A percentile compares a stretch with the other conserved stretches of the same genome.
Conservation (phyloP, 192 early-diverging fungal species). For the Entomortierella chlamydospora region DNA sequence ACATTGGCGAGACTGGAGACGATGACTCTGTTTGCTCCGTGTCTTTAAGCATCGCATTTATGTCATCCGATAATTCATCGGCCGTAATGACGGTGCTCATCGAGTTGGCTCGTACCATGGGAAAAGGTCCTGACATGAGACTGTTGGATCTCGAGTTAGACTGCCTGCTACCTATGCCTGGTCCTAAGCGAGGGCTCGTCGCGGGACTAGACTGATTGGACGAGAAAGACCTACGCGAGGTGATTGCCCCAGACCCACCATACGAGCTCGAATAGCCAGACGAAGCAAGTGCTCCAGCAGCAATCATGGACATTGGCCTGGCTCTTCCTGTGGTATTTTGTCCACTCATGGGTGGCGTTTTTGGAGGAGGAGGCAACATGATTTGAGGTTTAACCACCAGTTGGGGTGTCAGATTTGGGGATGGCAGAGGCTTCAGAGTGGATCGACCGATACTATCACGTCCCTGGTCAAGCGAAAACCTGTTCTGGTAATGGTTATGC, state of each 20-base stretch:
- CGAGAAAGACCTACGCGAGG: slow-evolving; percentile 17
- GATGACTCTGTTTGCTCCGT: slow-evolving; percentile 4
- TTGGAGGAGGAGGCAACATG: slow-evolving; percentile 50
- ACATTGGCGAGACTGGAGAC: slow-evolving; percentile 17
- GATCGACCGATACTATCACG: slow-evolving; percentile 41
- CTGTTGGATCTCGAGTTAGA: slow-evolving; percentile 34
- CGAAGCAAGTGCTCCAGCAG: slow-evolving; percentile 11
- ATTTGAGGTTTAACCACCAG: slow-evolving; percentile 52
- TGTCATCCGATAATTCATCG: background rate
- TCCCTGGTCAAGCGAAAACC: slow-evolving; percentile 41
- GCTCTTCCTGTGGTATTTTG: slow-evolving; percentile 37
- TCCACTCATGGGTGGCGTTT: slow-evolving; percentile 47
- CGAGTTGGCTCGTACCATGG: slow-evolving; percentile 39
- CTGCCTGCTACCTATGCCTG: slow-evolving; percentile 15
- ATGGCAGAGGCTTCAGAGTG: slow-evolving; percentile 27
- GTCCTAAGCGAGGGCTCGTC: slow-evolving; percentile 40
- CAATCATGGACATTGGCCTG: slow-evolving; percentile 47
- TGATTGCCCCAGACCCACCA: background rate
- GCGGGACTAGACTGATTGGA: slow-evolving; percentile 50
- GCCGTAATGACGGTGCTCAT: slow-evolving; percentile 11
- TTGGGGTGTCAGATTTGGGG: slow-evolving; percentile 37
- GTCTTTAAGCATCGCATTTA: background rate
- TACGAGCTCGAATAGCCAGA: slow-evolving; percentile 28
- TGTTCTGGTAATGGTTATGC: slow-evolving; percentile 18
- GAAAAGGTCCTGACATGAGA: slow-evolving; percentile 34